phyloP scores from a whole-genome alignment of 192 early-diverging fungal species.

The Gaertneriomyces sp. region DNA sequence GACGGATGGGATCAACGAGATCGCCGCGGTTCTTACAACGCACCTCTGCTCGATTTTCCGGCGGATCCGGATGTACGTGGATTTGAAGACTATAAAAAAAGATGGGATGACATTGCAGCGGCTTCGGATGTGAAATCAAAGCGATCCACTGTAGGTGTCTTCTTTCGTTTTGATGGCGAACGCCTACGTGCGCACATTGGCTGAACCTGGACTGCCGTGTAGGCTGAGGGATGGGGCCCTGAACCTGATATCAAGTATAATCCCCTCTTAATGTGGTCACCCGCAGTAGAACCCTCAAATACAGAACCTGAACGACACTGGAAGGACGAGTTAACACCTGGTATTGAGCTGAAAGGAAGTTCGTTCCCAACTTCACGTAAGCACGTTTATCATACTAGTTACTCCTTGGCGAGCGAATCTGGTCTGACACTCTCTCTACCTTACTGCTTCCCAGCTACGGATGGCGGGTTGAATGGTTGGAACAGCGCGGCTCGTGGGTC shows the following conservation, averaged over 20 bases:
- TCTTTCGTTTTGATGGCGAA: neutral
- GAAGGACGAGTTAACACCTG: no score
- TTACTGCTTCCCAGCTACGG: no score
- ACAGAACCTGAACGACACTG: no score
- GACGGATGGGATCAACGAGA: neutral
- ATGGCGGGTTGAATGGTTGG: no score
- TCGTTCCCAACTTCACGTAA: no score
- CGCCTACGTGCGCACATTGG: neutral
- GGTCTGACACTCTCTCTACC: no score
- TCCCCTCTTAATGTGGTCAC: constrained; percentile 22
- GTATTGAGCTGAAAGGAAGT: no score
- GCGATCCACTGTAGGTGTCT: neutral
- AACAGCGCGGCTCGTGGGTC: no score
- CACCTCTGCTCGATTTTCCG: constrained; percentile 7
- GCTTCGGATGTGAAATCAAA: neutral
- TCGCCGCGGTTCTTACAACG: neutral
- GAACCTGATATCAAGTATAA: constrained; percentile 11
- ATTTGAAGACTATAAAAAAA: constrained; percentile 22
- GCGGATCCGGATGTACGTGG: constrained; percentile 26
- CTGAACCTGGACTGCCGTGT: neutral
- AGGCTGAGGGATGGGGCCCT: constrained; percentile 19
- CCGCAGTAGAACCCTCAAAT: neutral
- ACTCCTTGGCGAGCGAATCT: no score
- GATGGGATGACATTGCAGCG: constrained; percentile 13
- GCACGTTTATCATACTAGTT: no score